Conservation (phyloP, 176 grass and related monocot species). For the Ananas comosus region DNA sequence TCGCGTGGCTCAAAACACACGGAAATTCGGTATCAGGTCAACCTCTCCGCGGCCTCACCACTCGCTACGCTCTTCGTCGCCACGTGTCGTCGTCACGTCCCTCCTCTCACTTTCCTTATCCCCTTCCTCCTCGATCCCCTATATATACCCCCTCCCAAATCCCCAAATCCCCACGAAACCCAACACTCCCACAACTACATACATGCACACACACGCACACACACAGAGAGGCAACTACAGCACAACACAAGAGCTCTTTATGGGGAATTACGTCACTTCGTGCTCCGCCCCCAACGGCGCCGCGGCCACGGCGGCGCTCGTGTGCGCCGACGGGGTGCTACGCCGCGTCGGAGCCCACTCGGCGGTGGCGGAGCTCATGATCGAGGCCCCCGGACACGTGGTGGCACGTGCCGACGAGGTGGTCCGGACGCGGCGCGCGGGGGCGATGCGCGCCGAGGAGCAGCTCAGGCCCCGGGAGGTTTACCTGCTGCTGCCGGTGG, state of each 20-base stretch:
- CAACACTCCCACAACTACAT: not conserved
- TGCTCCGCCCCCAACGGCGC: not conserved
- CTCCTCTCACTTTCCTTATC: not conserved
- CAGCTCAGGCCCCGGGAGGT: conserved; percentile 28
- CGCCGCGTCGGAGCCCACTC: conserved; percentile 7
- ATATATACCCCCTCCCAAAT: not conserved
- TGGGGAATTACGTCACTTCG: not conserved
- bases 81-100: not conserved
- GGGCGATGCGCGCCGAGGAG: conserved; percentile 38
- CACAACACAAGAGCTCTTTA: not conserved
- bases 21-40: not conserved
- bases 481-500: conserved; percentile 39
- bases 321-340: conserved; percentile 24
- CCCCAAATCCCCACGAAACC: not conserved
- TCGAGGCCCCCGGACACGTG: conserved; percentile 42
- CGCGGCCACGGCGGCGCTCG: not conserved
- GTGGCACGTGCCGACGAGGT: conserved; percentile 23
- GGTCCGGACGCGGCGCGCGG: conserved; percentile 10
- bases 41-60: not conserved
- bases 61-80: not conserved
- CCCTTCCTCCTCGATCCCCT: not conserved
- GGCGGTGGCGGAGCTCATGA: conserved; percentile 38
- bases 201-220: not conserved
- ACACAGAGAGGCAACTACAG: not conserved
- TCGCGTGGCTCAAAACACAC: not conserved